Percentiles rank a stretch among this genome's conserved stretches.
phyloP scores from a whole-genome alignment of 2,329 filamentous ascomycete species.

The Fusarium luffae region DNA sequence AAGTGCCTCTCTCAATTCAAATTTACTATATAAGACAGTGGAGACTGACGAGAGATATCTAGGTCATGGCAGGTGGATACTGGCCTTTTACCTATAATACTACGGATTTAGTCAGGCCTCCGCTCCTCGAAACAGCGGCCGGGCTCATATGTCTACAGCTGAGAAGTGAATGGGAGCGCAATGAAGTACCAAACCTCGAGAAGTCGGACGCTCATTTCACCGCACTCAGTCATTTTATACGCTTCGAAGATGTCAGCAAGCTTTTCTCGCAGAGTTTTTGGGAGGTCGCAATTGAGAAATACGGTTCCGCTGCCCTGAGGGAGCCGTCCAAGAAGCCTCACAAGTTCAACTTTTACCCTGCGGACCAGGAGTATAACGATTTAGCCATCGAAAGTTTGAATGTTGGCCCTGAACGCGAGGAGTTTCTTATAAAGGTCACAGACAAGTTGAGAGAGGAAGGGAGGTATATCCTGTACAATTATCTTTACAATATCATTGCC shows the following conservation, averaged over 20 bases:
- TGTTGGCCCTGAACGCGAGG: not conserved
- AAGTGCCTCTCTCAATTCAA: not conserved
- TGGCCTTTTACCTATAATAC: slow-evolving; percentile 26
- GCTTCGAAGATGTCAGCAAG: slow-evolving; percentile 23
- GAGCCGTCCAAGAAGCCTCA: slow-evolving; percentile 27
- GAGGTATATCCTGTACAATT: slow-evolving; percentile 23
- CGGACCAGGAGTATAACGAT: not conserved
- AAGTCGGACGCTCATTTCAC: slow-evolving; percentile 3
- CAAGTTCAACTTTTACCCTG: slow-evolving; percentile 35
- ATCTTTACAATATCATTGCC: slow-evolving; percentile 32
- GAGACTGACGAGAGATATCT: not conserved
- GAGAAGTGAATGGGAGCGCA: not conserved
- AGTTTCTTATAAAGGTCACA: slow-evolving; percentile 13
- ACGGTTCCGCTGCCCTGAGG: slow-evolving; percentile 40
- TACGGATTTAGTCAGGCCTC: not conserved
- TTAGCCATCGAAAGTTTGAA: not conserved
- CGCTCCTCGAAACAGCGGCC: slow-evolving; percentile 27
- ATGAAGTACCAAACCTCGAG: not conserved
- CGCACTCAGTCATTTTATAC: slow-evolving; percentile 21
- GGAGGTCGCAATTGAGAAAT: slow-evolving; percentile 39
- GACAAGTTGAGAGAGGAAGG: not conserved
- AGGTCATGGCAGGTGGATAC: slow-evolving; percentile 40
- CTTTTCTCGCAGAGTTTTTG: slow-evolving; percentile 46
- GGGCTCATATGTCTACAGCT: slow-evolving; percentile 11
- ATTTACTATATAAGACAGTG: not conserved